phyloP scores from a whole-genome alignment of 2,329 filamentous ascomycete species.

The Fusarium piperis region DNA sequence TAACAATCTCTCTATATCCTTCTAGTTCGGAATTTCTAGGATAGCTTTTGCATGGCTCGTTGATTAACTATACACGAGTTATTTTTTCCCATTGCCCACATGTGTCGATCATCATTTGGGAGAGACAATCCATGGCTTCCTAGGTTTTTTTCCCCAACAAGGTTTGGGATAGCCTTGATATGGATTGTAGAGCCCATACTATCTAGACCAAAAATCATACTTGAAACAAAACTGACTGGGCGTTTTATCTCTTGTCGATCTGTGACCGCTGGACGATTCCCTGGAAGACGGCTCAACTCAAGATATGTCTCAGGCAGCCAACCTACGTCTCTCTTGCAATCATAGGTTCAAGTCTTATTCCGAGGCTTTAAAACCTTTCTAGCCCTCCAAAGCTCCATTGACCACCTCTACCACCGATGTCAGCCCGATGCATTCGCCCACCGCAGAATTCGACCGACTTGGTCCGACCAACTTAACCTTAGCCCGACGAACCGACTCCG shows the following conservation, averaged over 20 bases:
- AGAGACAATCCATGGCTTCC: neutral
- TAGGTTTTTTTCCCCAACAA: neutral
- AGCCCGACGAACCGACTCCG: neutral
- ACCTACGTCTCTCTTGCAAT: neutral
- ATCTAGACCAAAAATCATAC: neutral
- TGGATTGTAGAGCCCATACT: neutral
- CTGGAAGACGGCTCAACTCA: neutral
- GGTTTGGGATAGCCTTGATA: rapidly evolving
- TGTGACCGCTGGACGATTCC: neutral
- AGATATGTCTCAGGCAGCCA: neutral
- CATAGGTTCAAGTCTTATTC: neutral
- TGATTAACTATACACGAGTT: neutral
- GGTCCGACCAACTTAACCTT: neutral
- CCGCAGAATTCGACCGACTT: neutral
- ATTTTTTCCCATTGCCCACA: neutral
- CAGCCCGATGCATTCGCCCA: neutral
- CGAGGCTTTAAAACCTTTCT: neutral
- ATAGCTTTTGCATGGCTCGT: neutral
- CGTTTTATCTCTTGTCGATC: neutral
- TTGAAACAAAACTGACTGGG: neutral
- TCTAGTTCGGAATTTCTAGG: neutral
- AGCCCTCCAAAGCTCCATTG: neutral
- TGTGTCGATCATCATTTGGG: neutral
- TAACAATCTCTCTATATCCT: neutral
- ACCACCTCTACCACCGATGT: neutral